Evolutionary conservation across 129 eudicot species (phyloP).

Genomic region (Lactuca saligna): DNA sequence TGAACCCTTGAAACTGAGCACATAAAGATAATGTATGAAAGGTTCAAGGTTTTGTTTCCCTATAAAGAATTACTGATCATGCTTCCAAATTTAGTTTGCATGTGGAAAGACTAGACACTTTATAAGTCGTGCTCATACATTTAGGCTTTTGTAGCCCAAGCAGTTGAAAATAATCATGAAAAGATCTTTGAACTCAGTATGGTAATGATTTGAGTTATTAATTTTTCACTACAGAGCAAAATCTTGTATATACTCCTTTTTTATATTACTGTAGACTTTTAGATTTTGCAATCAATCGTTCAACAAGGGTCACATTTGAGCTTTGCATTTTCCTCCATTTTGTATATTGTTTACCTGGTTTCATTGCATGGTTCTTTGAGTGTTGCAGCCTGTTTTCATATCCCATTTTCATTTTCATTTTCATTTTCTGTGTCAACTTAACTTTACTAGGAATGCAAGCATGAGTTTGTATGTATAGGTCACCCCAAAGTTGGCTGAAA

Average conservation of each 20-base stretch:
- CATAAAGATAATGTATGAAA: slow-evolving; percentile 1
- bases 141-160: slow-evolving; percentile 1
- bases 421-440: neutral
- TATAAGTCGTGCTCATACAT: neutral
- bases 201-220: slow-evolving; percentile 3
- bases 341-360: neutral
- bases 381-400: neutral
- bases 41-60: neutral
- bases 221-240: neutral
- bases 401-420: neutral
- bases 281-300: slow-evolving; percentile 10
- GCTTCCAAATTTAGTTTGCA: neutral
- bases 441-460: slow-evolving; percentile 2
- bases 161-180: slow-evolving; percentile 8
- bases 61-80: neutral
- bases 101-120: slow-evolving; percentile 8
- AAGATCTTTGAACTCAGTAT: slow-evolving; percentile 3
- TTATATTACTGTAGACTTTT: neutral
- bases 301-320: neutral
- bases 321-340: neutral
- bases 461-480: neutral
- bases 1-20: slow-evolving; percentile 6
- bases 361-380: slow-evolving; percentile 8
- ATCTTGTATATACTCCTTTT: neutral
- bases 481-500: too few relatives aligned